These are phyloP conservation scores for Boletus subcaerulescens DNA, from an alignment of 768 basidiomycete genomes.

Conservation along the genomic window DNA sequence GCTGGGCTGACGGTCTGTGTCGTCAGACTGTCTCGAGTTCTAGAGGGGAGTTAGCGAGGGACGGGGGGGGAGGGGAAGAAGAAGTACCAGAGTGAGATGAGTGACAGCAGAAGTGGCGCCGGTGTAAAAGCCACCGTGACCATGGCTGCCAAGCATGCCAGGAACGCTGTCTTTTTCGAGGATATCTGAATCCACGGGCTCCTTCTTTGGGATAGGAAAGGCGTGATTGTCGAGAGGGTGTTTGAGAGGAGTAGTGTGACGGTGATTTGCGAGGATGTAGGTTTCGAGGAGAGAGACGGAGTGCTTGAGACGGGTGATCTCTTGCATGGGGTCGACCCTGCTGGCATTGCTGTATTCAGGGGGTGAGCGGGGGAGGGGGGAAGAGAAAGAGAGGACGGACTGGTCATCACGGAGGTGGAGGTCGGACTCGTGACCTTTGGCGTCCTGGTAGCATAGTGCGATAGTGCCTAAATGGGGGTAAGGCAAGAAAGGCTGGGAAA, in stretches of 20 bases:
- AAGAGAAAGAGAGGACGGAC: constrained; percentile 11
- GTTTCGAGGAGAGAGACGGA: constrained; percentile 40
- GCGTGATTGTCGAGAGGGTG: constrained; percentile 20
- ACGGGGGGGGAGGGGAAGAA: constrained; percentile 8
- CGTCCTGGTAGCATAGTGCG: constrained; percentile 77
- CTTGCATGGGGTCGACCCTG: constrained; percentile 39
- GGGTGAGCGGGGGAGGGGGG: constrained; percentile 38
- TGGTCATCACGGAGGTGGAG: constrained; percentile 54
- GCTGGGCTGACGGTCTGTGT: constrained; percentile 49
- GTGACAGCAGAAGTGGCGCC: constrained; percentile 77
- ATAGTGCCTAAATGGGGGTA: constrained; percentile 58
- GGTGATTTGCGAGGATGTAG: constrained; percentile 32
- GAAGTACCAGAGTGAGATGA: constrained; percentile 57
- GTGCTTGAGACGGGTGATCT: constrained; percentile 40
- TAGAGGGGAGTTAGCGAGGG: constrained; percentile 26
- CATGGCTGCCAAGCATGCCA: constrained; percentile 64
- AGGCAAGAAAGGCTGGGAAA: constrained; percentile 8
- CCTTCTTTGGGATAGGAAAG: constrained; percentile 50
- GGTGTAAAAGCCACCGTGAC: constrained; percentile 67
- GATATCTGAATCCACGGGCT: constrained; percentile 45
- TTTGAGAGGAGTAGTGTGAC: constrained; percentile 26
- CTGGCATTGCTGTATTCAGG: constrained; percentile 28
- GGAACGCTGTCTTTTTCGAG: constrained; percentile 50
- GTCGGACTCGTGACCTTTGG: constrained; percentile 60
- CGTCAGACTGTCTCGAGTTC: constrained; percentile 50